A percentile compares a stretch with the other conserved stretches of the same genome.
Conservation (phyloP, 192 early-diverging fungal species). For the Diversispora epigaea region DNA sequence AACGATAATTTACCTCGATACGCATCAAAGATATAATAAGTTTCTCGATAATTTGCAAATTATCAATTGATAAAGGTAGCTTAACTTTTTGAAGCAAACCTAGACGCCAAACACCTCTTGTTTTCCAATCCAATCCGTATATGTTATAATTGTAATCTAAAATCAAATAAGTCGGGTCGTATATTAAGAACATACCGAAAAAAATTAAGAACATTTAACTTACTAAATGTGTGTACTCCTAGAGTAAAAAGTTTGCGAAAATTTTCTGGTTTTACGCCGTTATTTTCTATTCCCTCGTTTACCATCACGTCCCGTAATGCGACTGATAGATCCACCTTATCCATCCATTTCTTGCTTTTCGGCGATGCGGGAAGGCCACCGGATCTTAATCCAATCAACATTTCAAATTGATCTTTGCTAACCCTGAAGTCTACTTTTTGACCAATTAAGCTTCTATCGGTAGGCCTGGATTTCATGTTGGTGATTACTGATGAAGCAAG, state of each 20-base stretch:
- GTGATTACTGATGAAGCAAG: not conserved
- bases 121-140: slow-evolving; percentile 27
- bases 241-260: slow-evolving; percentile 17
- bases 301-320: slow-evolving; percentile 11
- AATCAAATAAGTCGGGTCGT: not conserved
- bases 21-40: slow-evolving; percentile 10
- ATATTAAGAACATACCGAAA: not conserved
- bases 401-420: slow-evolving; percentile 16
- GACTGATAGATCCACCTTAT: slow-evolving; percentile 22
- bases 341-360: slow-evolving; percentile 18
- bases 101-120: slow-evolving; percentile 13
- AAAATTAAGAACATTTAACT: slow-evolving; percentile 8
- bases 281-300: slow-evolving; percentile 23
- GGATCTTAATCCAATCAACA: slow-evolving; percentile 21
- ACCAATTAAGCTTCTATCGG: slow-evolving; percentile 18
- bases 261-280: slow-evolving; percentile 2
- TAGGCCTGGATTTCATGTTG: slow-evolving; percentile 1
- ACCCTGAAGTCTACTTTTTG: slow-evolving; percentile 15
- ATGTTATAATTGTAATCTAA: slow-evolving; percentile 30
- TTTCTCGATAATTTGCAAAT: slow-evolving; percentile 20
- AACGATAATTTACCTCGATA: slow-evolving; percentile 7
- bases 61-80: slow-evolving; percentile 5
- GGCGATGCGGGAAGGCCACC: slow-evolving; percentile 14
- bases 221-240: slow-evolving; percentile 13
- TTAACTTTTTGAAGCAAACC: slow-evolving; percentile 21